Evolutionary conservation across 768 basidiomycete genomes (phyloP).

Genomic region (Termitomyces sp.): DNA sequence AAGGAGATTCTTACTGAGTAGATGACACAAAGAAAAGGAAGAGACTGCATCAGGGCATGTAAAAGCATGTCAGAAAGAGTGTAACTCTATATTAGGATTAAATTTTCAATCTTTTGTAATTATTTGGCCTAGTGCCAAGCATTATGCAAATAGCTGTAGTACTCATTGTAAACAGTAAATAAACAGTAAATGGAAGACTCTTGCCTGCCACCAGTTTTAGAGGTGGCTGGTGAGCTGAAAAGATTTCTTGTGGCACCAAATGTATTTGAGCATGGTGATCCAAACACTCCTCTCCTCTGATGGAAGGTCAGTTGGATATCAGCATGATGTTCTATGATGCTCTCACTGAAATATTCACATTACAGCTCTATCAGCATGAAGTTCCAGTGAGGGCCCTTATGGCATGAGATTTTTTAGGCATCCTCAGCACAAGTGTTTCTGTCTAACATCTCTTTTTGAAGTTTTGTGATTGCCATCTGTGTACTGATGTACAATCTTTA

Average conservation of each 20-base stretch:
- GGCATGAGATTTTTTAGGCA: conserved; percentile 28
- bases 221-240: not conserved
- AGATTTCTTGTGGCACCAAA: not conserved
- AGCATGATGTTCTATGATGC: not conserved
- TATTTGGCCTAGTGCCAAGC: too few species aligned
- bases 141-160: too few species aligned
- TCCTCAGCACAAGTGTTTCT: conserved; percentile 29
- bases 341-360: not conserved
- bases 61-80: too few species aligned
- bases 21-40: too few species aligned
- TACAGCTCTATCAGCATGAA: conserved; percentile 9
- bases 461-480: conserved; percentile 27
- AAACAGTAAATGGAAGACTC: not conserved
- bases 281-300: not conserved
- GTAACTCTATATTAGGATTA: too few species aligned
- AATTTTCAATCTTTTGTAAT: too few species aligned
- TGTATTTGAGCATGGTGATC: not conserved
- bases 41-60: too few species aligned
- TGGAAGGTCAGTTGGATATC: not conserved
- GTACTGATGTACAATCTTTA: conserved; percentile 22
- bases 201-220: not conserved
- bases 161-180: too few species aligned
- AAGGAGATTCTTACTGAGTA: conserved; percentile 1
- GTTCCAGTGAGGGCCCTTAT: conserved; percentile 27
- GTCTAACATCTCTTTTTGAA: conserved; percentile 29